Conservation (phyloP, 106 monocot species). For the Acanthochlamys bracteata region DNA sequence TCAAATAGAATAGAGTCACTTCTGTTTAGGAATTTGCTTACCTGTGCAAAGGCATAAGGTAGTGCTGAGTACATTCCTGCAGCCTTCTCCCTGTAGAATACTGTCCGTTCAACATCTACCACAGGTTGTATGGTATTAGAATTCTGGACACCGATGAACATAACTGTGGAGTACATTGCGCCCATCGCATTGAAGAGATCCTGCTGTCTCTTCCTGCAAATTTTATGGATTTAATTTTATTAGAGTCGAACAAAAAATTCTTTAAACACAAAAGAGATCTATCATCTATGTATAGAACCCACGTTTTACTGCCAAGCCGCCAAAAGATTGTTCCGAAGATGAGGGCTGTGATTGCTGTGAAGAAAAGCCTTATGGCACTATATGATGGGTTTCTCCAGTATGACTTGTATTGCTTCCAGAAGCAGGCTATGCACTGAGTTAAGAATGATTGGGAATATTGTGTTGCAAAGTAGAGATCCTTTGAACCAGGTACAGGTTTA, state of each 20-base stretch:
- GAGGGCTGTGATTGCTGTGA: constrained; percentile 39
- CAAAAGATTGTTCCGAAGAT: constrained; percentile 71
- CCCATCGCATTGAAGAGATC: constrained; percentile 69
- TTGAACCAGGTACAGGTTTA: constrained; percentile 32
- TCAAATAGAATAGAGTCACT: no score
- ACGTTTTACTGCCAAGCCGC: constrained; percentile 54
- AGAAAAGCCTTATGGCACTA: constrained; percentile 35
- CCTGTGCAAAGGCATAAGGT: constrained; percentile 66
- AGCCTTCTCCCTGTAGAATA: constrained; percentile 64
- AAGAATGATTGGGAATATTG: constrained; percentile 44
- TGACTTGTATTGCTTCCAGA: constrained; percentile 75
- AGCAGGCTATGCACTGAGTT: constrained; percentile 54
- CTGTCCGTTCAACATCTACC: constrained; percentile 55
- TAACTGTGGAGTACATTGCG: constrained; percentile 42
- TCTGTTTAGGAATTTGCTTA: constrained; percentile 6
- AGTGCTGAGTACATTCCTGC: constrained; percentile 81
- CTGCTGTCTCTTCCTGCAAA: constrained; percentile 21
- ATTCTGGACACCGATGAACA: constrained; percentile 63
- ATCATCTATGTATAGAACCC: background rate
- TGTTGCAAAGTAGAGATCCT: constrained; percentile 52
- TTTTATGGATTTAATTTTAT: background rate
- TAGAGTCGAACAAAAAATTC: background rate
- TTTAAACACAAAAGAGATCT: no score
- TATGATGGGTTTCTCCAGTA: constrained; percentile 86
- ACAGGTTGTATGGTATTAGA: constrained; percentile 45